phyloP scores from a whole-genome alignment of 352 stramenopile genomes.

The Pythium brassicae region DNA sequence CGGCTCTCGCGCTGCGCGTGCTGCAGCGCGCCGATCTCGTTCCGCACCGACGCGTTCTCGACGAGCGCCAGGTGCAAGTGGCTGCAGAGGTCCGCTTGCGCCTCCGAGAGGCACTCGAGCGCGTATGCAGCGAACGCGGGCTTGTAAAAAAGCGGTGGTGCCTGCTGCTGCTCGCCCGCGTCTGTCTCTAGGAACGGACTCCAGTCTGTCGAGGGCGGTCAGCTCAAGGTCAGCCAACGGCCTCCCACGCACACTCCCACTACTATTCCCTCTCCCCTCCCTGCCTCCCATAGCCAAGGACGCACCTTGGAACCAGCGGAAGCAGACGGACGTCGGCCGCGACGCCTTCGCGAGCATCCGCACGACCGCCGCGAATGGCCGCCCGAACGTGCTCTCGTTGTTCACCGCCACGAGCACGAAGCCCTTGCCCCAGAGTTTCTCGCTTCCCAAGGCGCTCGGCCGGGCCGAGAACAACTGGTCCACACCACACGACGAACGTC shows the following conservation, averaged over 20 bases:
- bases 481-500: background rate
- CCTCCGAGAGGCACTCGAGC: constrained; percentile 58
- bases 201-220: constrained; percentile 29
- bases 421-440: constrained; percentile 61
- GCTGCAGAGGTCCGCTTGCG: constrained; percentile 54
- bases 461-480: constrained; percentile 56
- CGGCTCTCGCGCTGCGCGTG: constrained; percentile 44
- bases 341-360: constrained; percentile 50
- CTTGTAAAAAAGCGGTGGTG: too few relatives aligned
- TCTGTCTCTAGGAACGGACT: constrained; percentile 73
- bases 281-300: background rate
- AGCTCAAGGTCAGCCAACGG: background rate
- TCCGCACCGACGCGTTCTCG: constrained; percentile 73
- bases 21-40: constrained; percentile 53
- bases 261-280: too few relatives aligned
- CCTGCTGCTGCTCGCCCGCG: constrained; percentile 28
- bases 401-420: constrained; percentile 78
- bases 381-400: constrained; percentile 71
- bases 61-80: constrained; percentile 63
- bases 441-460: constrained; percentile 21
- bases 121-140: constrained; percentile 40
- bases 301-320: constrained; percentile 72
- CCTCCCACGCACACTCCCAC: background rate
- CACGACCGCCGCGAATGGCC: constrained; percentile 45
- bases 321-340: constrained; percentile 62